These are phyloP conservation scores for Noccaea bulbosa DNA, from an alignment of 345 rosid genomes.

Conservation along the genomic window DNA sequence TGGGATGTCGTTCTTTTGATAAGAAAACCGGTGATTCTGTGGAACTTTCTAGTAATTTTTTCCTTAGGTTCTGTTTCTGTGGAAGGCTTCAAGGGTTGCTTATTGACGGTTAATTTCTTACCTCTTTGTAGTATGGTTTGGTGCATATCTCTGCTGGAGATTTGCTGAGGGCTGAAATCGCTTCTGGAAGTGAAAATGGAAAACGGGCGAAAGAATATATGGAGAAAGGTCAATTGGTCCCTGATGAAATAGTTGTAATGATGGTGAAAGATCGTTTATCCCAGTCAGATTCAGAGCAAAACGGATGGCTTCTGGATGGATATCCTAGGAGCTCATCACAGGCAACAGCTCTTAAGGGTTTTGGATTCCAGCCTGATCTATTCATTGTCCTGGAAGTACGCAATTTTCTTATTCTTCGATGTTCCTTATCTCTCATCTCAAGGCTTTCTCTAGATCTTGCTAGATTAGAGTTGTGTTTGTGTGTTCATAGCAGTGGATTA, in stretches of 20 bases:
- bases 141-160: constrained; percentile 95
- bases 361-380: constrained; percentile 75
- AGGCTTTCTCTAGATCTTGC: background rate
- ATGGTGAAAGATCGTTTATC: constrained; percentile 86
- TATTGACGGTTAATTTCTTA: background rate
- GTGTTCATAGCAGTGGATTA: background rate
- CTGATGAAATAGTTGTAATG: constrained; percentile 77
- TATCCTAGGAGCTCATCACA: constrained; percentile 92
- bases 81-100: constrained; percentile 5
- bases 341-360: constrained; percentile 74
- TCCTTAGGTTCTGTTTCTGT: constrained; percentile 12
- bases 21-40: background rate
- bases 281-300: constrained; percentile 72
- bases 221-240: constrained; percentile 88
- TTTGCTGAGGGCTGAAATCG: constrained; percentile 77
- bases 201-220: constrained; percentile 76
- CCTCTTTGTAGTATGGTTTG: constrained; percentile 75
- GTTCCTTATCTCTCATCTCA: background rate
- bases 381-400: constrained; percentile 86
- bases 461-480: background rate
- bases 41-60: constrained; percentile 3
- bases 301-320: constrained; percentile 98
- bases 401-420: background rate
- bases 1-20: background rate
- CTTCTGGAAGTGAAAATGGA: constrained; percentile 85